Conservation (phyloP, 768 basidiomycete species). For the Suillus sp. region DNA sequence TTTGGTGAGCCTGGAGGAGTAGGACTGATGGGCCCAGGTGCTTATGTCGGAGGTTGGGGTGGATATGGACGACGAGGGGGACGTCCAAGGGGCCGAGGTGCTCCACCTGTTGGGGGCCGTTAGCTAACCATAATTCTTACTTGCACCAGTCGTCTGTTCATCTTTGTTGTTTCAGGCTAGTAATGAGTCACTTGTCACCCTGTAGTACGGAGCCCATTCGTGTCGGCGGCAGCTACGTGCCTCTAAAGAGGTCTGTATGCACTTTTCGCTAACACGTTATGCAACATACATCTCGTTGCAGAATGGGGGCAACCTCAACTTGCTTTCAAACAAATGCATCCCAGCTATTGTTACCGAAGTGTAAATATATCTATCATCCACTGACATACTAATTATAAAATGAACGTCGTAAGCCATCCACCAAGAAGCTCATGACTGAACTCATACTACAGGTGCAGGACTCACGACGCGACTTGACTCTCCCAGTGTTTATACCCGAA, state of each 20-base stretch:
- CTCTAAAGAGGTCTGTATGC: neutral
- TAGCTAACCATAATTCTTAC: constrained; percentile 14
- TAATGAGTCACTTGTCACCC: neutral
- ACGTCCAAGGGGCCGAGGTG: constrained; percentile 40
- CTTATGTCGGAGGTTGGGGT: constrained; percentile 79
- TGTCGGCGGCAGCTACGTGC: neutral
- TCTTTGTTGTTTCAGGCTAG: constrained; percentile 6
- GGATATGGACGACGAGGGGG: constrained; percentile 59
- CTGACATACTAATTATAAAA: neutral
- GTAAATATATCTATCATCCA: neutral
- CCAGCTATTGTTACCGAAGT: neutral
- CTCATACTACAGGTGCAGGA: neutral
- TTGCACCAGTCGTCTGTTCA: neutral
- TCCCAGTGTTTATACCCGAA: constrained; percentile 1
- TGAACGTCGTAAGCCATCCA: neutral
- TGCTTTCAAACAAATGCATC: neutral
- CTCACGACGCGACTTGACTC: neutral
- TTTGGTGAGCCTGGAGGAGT: constrained; percentile 86
- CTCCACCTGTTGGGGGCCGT: constrained; percentile 25
- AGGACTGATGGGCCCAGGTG: constrained; percentile 75
- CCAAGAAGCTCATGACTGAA: neutral
- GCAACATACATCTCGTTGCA: neutral
- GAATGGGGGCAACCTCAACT: neutral
- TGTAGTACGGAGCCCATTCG: neutral
- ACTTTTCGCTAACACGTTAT: neutral